Evolutionary conservation across 2,329 filamentous ascomycete genomes (phyloP).

Genomic region (Ophiostoma triangulosporum): DNA sequence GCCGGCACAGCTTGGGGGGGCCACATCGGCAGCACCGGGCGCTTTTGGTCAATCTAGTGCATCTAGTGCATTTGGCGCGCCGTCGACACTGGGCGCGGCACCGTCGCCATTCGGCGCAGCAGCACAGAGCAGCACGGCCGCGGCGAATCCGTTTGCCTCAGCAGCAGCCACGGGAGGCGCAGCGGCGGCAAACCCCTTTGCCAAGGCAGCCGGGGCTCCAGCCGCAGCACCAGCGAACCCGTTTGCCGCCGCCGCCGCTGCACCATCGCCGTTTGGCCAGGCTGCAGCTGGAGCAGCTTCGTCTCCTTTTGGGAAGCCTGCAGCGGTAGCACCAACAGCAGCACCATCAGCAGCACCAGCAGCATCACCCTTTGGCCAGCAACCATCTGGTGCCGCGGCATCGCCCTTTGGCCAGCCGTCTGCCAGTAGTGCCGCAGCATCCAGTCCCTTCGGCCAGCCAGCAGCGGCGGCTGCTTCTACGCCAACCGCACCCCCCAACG

Average conservation of each 20-base stretch:
- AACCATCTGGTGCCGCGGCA: neutral
- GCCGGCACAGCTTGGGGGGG: slow-evolving; percentile 17
- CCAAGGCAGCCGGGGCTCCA: neutral
- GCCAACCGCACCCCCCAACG: neutral
- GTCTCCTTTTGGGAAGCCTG: slow-evolving; percentile 8
- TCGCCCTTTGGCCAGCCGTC: slow-evolving; percentile 18
- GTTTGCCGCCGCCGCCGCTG: neutral
- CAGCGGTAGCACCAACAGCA: slow-evolving; percentile 1
- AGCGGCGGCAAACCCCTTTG: neutral
- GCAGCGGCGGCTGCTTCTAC: neutral
- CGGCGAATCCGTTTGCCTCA: slow-evolving; percentile 22
- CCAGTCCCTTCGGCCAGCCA: slow-evolving; percentile 19
- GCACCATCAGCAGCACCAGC: slow-evolving; percentile 11
- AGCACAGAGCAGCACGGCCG: slow-evolving; percentile 10
- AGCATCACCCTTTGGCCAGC: slow-evolving; percentile 9
- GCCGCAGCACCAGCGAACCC: neutral
- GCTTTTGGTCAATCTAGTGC: neutral
- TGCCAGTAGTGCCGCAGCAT: slow-evolving; percentile 1
- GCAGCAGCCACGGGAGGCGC: neutral
- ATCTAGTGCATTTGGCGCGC: slow-evolving; percentile 16
- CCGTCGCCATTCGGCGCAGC: slow-evolving; percentile 20
- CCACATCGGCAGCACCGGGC: neutral
- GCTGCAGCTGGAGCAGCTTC: slow-evolving; percentile 1
- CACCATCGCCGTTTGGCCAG: neutral
- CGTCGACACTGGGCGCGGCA: slow-evolving; percentile 20